These are phyloP conservation scores for Clitopilus passeckerianus DNA, from an alignment of 768 basidiomycete genomes.

Conservation along the genomic window DNA sequence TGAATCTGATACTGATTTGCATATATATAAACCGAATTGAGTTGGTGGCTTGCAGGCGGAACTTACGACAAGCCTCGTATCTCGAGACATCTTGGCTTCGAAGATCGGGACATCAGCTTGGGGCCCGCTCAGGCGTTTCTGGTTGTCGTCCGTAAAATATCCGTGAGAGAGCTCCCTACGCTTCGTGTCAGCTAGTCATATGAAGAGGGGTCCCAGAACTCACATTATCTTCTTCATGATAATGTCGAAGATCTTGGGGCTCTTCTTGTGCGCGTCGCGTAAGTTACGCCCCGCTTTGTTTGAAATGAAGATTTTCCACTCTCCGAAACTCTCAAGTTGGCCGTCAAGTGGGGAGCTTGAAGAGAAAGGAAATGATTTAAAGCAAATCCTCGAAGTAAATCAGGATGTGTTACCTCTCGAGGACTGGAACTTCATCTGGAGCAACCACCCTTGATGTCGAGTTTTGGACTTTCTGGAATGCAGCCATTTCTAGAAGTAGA, in stretches of 20 bases:
- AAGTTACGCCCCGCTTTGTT: slow-evolving; percentile 47
- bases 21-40: not conserved
- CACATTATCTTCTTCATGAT: slow-evolving; percentile 69
- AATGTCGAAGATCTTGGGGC: slow-evolving; percentile 42
- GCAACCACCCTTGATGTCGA: too few species aligned
- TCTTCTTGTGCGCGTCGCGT: slow-evolving; percentile 38
- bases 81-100: slow-evolving; percentile 62
- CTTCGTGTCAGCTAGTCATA: not conserved
- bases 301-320: slow-evolving; percentile 58
- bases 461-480: too few species aligned
- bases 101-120: slow-evolving; percentile 51
- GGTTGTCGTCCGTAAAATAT: slow-evolving; percentile 64
- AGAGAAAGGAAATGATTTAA: too few species aligned
- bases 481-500: not conserved
- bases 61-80: slow-evolving; percentile 46
- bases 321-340: slow-evolving; percentile 50
- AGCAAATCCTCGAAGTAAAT: too few species aligned
- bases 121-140: slow-evolving; percentile 47
- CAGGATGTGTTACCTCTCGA: too few species aligned
- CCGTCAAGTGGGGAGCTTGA: not conserved
- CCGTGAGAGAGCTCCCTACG: slow-evolving; percentile 67
- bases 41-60: not conserved
- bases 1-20: slow-evolving; percentile 42
- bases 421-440: too few species aligned
- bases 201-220: slow-evolving; percentile 7